Evolutionary conservation across 768 basidiomycete genomes (phyloP).

Genomic region (Boletus subcaerulescens): DNA sequence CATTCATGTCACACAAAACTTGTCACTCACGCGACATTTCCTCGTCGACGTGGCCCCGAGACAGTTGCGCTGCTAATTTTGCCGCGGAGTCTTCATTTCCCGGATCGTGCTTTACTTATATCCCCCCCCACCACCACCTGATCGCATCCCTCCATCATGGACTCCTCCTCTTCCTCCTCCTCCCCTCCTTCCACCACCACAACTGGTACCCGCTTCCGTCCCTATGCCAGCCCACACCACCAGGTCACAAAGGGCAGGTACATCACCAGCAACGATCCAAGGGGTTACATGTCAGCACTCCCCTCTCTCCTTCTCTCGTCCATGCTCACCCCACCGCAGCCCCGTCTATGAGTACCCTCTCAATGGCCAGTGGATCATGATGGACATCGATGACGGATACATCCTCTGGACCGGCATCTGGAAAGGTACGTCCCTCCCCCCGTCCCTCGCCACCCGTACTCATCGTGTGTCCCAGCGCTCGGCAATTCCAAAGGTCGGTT

Average conservation of each 20-base stretch:
- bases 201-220: constrained; percentile 48
- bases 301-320: not conserved
- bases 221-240: constrained; percentile 72
- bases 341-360: constrained; percentile 89
- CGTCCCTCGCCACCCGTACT: not conserved
- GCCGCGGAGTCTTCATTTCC: constrained; percentile 31
- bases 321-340: constrained; percentile 32
- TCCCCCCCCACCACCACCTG: constrained; percentile 1
- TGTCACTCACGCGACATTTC: constrained; percentile 31
- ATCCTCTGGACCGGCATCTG: constrained; percentile 92
- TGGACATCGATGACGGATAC: constrained; percentile 92
- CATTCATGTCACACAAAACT: constrained; percentile 17
- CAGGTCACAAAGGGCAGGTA: constrained; percentile 84
- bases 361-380: constrained; percentile 93
- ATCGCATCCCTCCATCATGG: constrained; percentile 32
- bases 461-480: constrained; percentile 48
- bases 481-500: constrained; percentile 82
- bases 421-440: constrained; percentile 60
- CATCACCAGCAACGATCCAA: constrained; percentile 85
- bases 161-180: constrained; percentile 37
- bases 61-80: constrained; percentile 30
- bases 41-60: constrained; percentile 38
- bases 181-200: constrained; percentile 26
- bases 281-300: constrained; percentile 76
- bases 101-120: constrained; percentile 21